Evolutionary conservation across 2,329 filamentous ascomycete genomes (phyloP).

Genomic region (Fusarium succisae): DNA sequence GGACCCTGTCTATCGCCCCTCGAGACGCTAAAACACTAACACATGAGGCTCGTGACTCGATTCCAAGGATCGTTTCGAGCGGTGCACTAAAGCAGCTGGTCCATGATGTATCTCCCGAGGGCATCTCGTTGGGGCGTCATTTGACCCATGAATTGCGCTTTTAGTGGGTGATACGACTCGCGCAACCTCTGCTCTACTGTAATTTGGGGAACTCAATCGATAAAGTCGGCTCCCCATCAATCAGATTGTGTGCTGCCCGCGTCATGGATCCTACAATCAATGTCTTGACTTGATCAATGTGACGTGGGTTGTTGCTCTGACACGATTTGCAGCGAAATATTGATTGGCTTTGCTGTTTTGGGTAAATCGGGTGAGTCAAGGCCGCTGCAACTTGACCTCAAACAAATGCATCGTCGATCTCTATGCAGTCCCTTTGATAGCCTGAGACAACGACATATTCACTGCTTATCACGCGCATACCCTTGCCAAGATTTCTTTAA

Average conservation of each 20-base stretch:
- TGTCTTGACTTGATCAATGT: not conserved
- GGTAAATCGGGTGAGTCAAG: conserved; percentile 2
- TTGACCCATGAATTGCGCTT: conserved; percentile 35
- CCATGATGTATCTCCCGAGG: conserved; percentile 2
- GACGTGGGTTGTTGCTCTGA: not conserved
- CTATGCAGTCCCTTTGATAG: not conserved
- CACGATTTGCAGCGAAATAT: not conserved
- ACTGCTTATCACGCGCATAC: conserved; percentile 33
- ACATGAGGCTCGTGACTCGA: conserved; percentile 37
- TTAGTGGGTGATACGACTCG: conserved; percentile 31
- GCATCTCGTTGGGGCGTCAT: conserved; percentile 31
- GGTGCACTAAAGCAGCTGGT: conserved; percentile 14
- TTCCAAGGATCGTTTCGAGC: conserved; percentile 29
- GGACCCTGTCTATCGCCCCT: conserved; percentile 16
- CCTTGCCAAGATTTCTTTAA: not conserved
- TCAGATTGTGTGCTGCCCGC: conserved; percentile 10
- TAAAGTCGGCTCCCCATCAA: conserved; percentile 18
- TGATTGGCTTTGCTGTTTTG: not conserved
- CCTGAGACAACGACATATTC: conserved; percentile 13
- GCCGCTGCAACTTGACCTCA: not conserved
- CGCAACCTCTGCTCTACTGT: conserved; percentile 5
- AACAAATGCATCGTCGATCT: conserved; percentile 27
- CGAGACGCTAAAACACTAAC: conserved; percentile 29
- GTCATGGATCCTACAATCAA: conserved; percentile 26
- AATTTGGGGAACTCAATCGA: conserved; percentile 37